phyloP scores from a whole-genome alignment of 2,329 filamentous ascomycete species.

The Nigrospora oryzae region DNA sequence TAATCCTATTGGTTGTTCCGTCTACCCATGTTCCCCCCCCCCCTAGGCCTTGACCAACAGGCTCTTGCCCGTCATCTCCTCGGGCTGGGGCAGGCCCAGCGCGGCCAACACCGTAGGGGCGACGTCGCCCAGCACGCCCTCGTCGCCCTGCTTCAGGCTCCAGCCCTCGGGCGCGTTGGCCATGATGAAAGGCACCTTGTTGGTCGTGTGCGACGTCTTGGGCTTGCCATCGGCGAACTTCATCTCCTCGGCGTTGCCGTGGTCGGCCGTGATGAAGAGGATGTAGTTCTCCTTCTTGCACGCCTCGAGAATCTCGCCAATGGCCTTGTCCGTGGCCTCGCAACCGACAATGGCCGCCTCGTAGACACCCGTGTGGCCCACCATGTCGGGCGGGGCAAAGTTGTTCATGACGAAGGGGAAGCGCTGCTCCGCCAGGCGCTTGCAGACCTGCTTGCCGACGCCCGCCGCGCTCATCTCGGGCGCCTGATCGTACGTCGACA shows the following conservation, averaged over 20 bases:
- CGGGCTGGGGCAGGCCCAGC: slow-evolving; percentile 86
- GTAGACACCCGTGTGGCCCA: slow-evolving; percentile 96
- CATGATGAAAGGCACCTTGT: slow-evolving; percentile 98
- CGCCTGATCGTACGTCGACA: slow-evolving; percentile 89
- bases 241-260: slow-evolving; percentile 99
- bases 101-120: slow-evolving; percentile 85
- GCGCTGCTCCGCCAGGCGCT: slow-evolving; percentile 75
- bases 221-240: slow-evolving; percentile 90
- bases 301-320: slow-evolving; percentile 82
- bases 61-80: slow-evolving; percentile 85
- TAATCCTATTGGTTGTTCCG: background rate
- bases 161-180: slow-evolving; percentile 88
- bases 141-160: slow-evolving; percentile 67
- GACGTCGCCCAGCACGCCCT: slow-evolving; percentile 92
- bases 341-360: slow-evolving; percentile 83
- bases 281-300: slow-evolving; percentile 92
- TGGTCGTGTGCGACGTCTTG: slow-evolving; percentile 96
- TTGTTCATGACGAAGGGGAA: slow-evolving; percentile 99
- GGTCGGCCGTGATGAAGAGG: slow-evolving; percentile 92
- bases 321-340: slow-evolving; percentile 84
- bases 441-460: slow-evolving; percentile 82
- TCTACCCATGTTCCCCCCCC: background rate
- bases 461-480: slow-evolving; percentile 92
- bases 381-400: slow-evolving; percentile 98
- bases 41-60: slow-evolving; percentile 65